Base-by-base conservation (phyloP, 2,329 filamentous ascomycete species). In the Colletotrichum phormii region DNA sequence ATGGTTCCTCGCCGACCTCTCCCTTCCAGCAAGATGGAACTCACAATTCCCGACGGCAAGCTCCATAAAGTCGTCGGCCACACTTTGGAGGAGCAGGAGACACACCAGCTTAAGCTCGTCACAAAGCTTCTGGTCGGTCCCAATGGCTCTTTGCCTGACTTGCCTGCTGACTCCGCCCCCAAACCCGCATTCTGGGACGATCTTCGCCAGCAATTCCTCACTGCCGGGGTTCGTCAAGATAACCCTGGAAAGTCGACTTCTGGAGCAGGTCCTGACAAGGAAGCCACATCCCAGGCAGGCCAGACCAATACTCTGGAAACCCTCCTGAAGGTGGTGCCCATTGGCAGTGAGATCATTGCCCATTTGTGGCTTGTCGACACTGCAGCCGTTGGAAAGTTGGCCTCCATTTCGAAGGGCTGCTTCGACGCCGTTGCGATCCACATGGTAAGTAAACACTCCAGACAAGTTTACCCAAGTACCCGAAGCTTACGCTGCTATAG, bases 341-440 rank as follows among this genome's bases (percentile, higher is more conserved):
- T 62, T 1, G 68, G 68, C 6, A n/a, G 5, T 3, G 60, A n/a
- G 2, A 42, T 71, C 12, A 26, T 70, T 4, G 42, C 54, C 24
- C 9, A 29, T 29, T 61, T 72, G 11, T 72, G 60, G 66, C n/a
- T 15, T 1, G 13, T 54, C 24, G 55, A 72, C 22, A 46, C 60
- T 11, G 13, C 12, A 12, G 29, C 60, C 15, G 42, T 72, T 4
- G 66, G 66, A 11, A 26, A 42, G 3, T n/a, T 72, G 24, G 71
- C 66, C 9, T 31, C 54, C 3, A 22, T 66, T n/a, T 72, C 71
- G 3, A 72, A 53, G 60, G 29, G 24, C n/a, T 64, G 59, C 46
- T 49, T 11, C 5, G 60, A 65, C 11, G 53, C 54, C 12, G 66
- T 65, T n/a, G 46, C 33, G 8, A 31, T 54, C 26, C 55, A 57